phyloP scores from a whole-genome alignment of 805 yeast species.

The Metschnikowia proteae region DNA sequence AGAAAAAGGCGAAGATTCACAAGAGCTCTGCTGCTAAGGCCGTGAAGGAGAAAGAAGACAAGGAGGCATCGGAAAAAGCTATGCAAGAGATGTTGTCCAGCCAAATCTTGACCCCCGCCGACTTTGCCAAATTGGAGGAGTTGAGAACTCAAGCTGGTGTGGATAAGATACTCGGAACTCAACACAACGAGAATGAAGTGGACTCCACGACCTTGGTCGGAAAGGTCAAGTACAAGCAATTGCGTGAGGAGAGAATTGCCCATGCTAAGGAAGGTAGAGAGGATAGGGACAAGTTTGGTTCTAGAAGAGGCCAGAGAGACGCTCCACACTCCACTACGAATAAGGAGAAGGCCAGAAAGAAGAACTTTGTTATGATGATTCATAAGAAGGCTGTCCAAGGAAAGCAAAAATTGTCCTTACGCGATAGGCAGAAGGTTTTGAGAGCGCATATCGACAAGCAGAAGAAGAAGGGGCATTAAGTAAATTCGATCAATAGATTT shows the following conservation, averaged over 20 bases:
- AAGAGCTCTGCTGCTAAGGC: conserved; percentile 19
- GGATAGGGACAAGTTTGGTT: conserved; percentile 87
- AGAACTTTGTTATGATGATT: conserved; percentile 98
- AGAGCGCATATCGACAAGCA: conserved; percentile 86
- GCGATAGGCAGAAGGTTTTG: conserved; percentile 85
- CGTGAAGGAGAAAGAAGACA: conserved; percentile 12
- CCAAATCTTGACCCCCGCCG: conserved; percentile 92
- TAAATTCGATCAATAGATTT: background rate
- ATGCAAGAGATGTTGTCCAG: conserved; percentile 60
- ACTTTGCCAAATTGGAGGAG: conserved; percentile 92
- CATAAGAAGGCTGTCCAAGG: conserved; percentile 95
- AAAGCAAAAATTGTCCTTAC: conserved; percentile 80
- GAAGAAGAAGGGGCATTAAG: conserved; percentile 73
- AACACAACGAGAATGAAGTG: conserved; percentile 75
- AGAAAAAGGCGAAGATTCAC: conserved; percentile 27
- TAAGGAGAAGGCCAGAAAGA: conserved; percentile 93
- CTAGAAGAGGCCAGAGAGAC: conserved; percentile 76
- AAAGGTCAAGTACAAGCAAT: conserved; percentile 73
- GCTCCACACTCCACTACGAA: conserved; percentile 87
- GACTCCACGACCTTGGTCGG: conserved; percentile 79
- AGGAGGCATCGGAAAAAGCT: conserved; percentile 24
- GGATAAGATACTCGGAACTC: conserved; percentile 66
- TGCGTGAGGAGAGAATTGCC: conserved; percentile 86
- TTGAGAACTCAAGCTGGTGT: conserved; percentile 81
- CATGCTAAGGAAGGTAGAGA: conserved; percentile 87